Evolutionary conservation across 1,284 basidiomycete genomes (phyloP), one percentile per base, ranked within the genome.

Genomic region (Austropuccinia psidii): DNA sequence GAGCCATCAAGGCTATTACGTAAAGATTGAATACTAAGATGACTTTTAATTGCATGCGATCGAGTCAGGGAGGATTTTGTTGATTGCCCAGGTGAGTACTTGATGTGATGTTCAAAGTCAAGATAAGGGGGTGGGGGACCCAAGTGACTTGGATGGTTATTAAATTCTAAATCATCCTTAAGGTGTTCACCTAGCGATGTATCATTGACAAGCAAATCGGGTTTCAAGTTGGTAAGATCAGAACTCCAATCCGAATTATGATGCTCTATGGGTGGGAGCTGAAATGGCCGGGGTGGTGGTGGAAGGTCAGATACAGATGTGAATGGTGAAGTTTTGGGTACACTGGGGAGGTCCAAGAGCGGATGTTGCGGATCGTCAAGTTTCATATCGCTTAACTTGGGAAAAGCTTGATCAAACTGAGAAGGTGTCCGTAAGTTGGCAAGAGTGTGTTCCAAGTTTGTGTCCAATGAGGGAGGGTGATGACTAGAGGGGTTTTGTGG

Each of bases 381-480:
- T n/a, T 54, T 37, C 24, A 43, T n/a, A 35, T 58, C 55, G 45
- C 37, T 45, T n/a, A 70, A 35, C 19, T 37, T 29, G 6, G 67
- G 67, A 58, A 70, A 70, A 37, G 67, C 55, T 70, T 70, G 55
- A 24, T 70, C 55, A 29, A 70, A 70, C 50, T 70, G 52, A 58
- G 67, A 49, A 21, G 67, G 55, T 11, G 67, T 58, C 41, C 67
- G 67, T 27, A 70, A 43, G 41, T 29, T 24, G 7, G 21, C 29
- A 21, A 61, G 41, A 43, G 58, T 61, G n/a, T 41, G 37, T 37
- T 70, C 67, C 24, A 50, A 33, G 24, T 27, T 31, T 31, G n/a
- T 3, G 37, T 31, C 45, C 29, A 39, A 60, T 8, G 7, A 37
- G n/a, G 17, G 37, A 21, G 5, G 57, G 11, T 7, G 57, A 60